Evolutionary conservation across 2,329 filamentous ascomycete species (phyloP), one percentile per base, ranked within the genome.

Genomic region (Trichoderma koningiopsis): DNA sequence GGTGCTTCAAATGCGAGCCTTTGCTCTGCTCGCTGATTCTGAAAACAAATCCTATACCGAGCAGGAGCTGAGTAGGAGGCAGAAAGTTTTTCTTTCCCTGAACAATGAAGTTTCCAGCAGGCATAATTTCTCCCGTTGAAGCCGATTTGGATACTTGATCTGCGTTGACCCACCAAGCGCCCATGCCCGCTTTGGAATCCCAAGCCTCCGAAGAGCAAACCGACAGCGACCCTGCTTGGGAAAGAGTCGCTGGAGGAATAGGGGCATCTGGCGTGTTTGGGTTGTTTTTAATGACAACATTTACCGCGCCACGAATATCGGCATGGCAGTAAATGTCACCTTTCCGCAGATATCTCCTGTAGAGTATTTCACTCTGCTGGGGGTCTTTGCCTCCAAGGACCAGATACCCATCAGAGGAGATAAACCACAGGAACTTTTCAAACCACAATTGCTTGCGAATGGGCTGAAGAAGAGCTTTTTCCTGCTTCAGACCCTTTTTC

Each of bases 111-210:
- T 88, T 88, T 22, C 95, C 96, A 0, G 87, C 84, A 0, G 89
- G 87, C 7, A 99, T 81, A 74, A 92, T 95, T 73, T 96, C 94
- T 29, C 95, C 95, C 0, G 87, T 89, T 0, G 89, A 85, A 0
- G 91, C 90, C 40, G 89, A 92, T 81, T 98, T 98, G 11, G 92
- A 93, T 0, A 99, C 93, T 78, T 98, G 94, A 66, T 95, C 90
- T 2, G 92, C 91, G 71, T 91, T 89, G 0, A 96, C 95, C 96
- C 96, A 99, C 91, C 93, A 99, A 10, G 95, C 94, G 22, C 92
- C 91, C 92, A 98, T 97, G 19, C 93, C 89, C 10, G 95, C 95
- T 79, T 99, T 99, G 1, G 92, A 95, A 71, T 98, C 96, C 96
- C 96, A 99, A 0, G 95, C 96, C 68, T 85, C 91, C 1, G 94